Evolutionary conservation across 208 protist species (phyloP).

Genomic region (Kentomonas sorsogonicus): DNA sequence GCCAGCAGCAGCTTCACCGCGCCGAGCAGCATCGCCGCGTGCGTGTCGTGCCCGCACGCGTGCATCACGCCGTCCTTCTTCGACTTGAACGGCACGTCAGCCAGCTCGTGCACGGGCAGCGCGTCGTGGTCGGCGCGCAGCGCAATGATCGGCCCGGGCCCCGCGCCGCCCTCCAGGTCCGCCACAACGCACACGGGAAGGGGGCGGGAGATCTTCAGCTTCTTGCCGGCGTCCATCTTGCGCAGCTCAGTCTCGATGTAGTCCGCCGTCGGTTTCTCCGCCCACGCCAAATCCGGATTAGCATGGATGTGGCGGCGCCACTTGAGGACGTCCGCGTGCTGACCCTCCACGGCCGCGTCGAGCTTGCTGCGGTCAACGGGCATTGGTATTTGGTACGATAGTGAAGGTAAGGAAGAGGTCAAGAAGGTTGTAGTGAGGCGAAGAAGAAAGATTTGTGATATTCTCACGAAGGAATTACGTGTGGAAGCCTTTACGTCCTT

Average conservation of each 20-base stretch:
- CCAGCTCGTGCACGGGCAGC: slow-evolving; percentile 48
- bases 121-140: slow-evolving; percentile 59
- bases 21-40: slow-evolving; percentile 51
- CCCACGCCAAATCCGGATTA: slow-evolving; percentile 39
- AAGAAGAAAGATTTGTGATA: too few relatives aligned
- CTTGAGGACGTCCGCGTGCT: slow-evolving; percentile 44
- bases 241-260: slow-evolving; percentile 38
- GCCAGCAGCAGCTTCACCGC: slow-evolving; percentile 47
- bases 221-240: slow-evolving; percentile 21
- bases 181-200: slow-evolving; percentile 40
- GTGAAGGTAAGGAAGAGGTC: too few relatives aligned
- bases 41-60: slow-evolving; percentile 55
- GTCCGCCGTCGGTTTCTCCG: slow-evolving; percentile 50
- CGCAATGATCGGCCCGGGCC: slow-evolving; percentile 29
- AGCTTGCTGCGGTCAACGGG: too few relatives aligned
- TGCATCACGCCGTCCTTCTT: slow-evolving; percentile 46
- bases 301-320: slow-evolving; percentile 63
- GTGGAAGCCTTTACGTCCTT: slow-evolving; percentile 13
- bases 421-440: too few relatives aligned
- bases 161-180: slow-evolving; percentile 39
- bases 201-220: slow-evolving; percentile 31
- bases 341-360: slow-evolving; percentile 12
- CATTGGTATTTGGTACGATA: too few relatives aligned
- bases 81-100: slow-evolving; percentile 38
- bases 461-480: too few relatives aligned